Evolutionary conservation across 345 rosid species (phyloP).

Genomic region (Passiflora organensis): DNA sequence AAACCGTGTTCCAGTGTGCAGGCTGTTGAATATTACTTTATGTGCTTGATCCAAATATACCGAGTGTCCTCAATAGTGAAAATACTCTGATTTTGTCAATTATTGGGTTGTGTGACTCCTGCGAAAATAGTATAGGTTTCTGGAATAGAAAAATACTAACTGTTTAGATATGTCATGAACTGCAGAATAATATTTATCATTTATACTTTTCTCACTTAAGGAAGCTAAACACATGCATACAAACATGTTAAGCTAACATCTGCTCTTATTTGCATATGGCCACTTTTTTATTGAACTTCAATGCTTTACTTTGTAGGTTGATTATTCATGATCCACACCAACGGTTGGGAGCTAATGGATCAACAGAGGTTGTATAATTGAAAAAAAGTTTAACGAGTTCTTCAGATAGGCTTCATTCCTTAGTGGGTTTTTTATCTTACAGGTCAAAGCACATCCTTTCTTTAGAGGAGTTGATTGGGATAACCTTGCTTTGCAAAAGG

Average conservation of each 20-base stretch:
- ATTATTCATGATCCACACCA: constrained; percentile 60
- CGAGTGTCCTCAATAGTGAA: background rate
- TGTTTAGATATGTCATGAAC: background rate
- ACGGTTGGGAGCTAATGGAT: constrained; percentile 66
- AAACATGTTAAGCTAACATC: background rate
- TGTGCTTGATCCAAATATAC: constrained; percentile 1
- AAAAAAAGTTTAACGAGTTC: too few relatives aligned
- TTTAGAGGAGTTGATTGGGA: constrained; percentile 73
- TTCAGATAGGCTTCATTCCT: constrained; percentile 3
- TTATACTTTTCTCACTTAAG: background rate
- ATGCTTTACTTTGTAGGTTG: constrained; percentile 36
- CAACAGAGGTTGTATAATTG: constrained; percentile 46
- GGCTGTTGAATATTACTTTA: constrained; percentile 7
- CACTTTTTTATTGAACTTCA: background rate
- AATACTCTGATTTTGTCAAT: background rate
- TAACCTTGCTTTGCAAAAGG: constrained; percentile 65
- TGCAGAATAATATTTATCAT: background rate
- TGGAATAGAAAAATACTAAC: background rate
- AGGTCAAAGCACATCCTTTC: constrained; percentile 69
- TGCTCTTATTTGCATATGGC: background rate
- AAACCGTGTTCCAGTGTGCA: constrained; percentile 5
- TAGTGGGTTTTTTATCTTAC: constrained; percentile 18
- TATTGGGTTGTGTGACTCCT: background rate
- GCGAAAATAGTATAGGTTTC: background rate
- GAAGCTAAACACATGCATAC: too few relatives aligned